A percentile compares a stretch with the other conserved stretches of the same genome.
phyloP scores from a whole-genome alignment of 1,284 basidiomycete species.

The Trametes sp. region DNA sequence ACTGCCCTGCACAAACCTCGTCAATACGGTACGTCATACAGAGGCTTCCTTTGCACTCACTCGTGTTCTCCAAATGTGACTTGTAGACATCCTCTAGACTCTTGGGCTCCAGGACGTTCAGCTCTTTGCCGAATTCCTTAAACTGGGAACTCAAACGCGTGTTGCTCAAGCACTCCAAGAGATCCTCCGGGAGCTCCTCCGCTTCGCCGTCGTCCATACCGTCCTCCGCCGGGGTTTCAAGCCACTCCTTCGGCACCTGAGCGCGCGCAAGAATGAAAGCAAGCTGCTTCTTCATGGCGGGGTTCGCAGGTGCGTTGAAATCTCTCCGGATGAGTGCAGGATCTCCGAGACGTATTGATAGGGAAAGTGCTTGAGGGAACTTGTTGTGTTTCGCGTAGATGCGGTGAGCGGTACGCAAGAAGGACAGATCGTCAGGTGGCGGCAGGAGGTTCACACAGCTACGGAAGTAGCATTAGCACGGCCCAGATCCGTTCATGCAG shows the following conservation, averaged over 20 bases:
- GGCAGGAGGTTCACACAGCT: conserved; percentile 93
- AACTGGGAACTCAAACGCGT: conserved; percentile 86
- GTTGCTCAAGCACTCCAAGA: conserved; percentile 88
- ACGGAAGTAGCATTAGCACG: conserved; percentile 16
- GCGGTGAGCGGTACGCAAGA: conserved; percentile 89
- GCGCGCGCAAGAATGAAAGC: conserved; percentile 94
- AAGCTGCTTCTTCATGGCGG: conserved; percentile 95
- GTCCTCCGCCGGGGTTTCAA: conserved; percentile 64
- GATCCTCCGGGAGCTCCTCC: conserved; percentile 80
- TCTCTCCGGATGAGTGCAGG: conserved; percentile 83
- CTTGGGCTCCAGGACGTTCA: conserved; percentile 91
- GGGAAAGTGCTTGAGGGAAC: conserved; percentile 90
- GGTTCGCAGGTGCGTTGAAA: conserved; percentile 88
- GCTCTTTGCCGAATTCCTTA: conserved; percentile 93
- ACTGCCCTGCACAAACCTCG: conserved; percentile 53
- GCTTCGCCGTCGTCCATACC: conserved; percentile 63
- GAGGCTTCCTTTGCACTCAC: conserved; percentile 50
- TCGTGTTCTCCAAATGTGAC: conserved; percentile 90
- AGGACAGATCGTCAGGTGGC: conserved; percentile 92
- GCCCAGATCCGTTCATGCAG: not conserved
- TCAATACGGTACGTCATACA: conserved; percentile 1
- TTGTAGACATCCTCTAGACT: conserved; percentile 98
- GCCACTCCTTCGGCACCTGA: conserved; percentile 92
- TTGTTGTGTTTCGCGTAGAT: conserved; percentile 92
- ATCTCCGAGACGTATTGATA: conserved; percentile 90